Base-by-base conservation (phyloP, 208 protist species). In the Blechomonas ayalai region DNA sequence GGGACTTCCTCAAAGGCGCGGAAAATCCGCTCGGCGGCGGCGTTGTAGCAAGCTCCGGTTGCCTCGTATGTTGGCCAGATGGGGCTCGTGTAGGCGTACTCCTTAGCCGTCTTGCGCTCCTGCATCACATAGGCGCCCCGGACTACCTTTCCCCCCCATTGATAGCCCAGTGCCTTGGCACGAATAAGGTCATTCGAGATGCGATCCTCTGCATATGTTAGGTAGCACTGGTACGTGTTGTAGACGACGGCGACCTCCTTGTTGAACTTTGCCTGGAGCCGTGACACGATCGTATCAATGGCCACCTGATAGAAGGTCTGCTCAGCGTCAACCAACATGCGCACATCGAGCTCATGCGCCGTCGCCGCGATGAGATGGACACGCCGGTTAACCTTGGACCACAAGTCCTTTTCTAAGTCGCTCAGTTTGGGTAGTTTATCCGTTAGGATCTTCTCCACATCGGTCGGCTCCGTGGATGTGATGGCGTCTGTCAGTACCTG, bases 201-300 rank as follows among this genome's bases (percentile, higher is more conserved):
- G 46, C 88, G 79, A 28, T 82, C 61, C 53, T 82, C 58, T 13
- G 86, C 73, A 55, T 97, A 91, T 38, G 82, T 97, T 40, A 98
- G 73, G 64, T 98, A 98, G 72, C 88, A 97, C 70, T 98, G 96
- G 64, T 97, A 98, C 22, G 96, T 98, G 66, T 97, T 97, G 73
- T 93, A 97, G 35, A 98, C 77, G 24, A 86, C 67, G n/a, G 95
- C 76, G 22, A 75, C 59, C 13, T 95, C 41, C 24, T 52, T 68
- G 69, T 98, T 98, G 76, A 84, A 97, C 41, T 74, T 51, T n/a
- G 63, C 56, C 73, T 95, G 83, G 26, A 97, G 67, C 27, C 74
- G 50, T 9, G 87, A 45, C 20, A 79, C 76, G 27, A 98, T 79
- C 53, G 80, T 71, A 63, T 98, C 95, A 61, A 98, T 97, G 47